Base-by-base conservation (phyloP, 1,284 basidiomycete genomes). In the Prillingera fragicola region DNA sequence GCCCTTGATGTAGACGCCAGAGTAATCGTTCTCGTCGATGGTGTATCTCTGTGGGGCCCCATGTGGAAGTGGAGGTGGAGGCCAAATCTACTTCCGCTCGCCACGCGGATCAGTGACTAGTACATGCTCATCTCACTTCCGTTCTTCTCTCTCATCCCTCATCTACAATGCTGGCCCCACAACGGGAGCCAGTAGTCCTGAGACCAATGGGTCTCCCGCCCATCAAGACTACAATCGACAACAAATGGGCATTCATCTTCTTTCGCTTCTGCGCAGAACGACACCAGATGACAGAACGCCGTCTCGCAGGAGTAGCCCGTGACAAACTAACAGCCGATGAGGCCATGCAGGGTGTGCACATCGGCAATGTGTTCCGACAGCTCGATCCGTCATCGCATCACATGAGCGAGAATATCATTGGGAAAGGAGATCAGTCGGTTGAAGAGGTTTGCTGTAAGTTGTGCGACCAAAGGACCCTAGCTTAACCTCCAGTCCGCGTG, bases 191-290 rank as follows among this genome's bases (percentile, higher is more conserved):
- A 0, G 29, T 43, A 3, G 13, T 29, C 1, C 48, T 58, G 10
- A 5, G 28, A 3, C 59, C 59, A 2, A 50, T 51, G 12, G 50
- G 49, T 6, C 40, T 50, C 4, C 21, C 39, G 8, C 45, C 50
- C 5, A 45, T 62, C 33, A 22, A 36, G 7, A 42, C 47, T 3
- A 23, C 22, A 2, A 45, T 59, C 6, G 38, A 54, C 22, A 52
- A 56, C 43, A 38, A 56, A 29, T 63, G 50, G 52, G 36, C 52
- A 2, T 60, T 57, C 46, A 34, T 60, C 14, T 63, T 59, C 45
- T 63, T 52, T 38, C 56, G 61, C 2, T 63, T 63, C 49, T 61
- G 59, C 46, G 57, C 53, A 8, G 61, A 63, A 33, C 41, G 59
- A 21, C 61, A 62, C 28, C 23, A 41, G 8, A 62, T 63, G 57